Conservation (phyloP, 139 green algal genomes). For the Mesostigma viride region DNA sequence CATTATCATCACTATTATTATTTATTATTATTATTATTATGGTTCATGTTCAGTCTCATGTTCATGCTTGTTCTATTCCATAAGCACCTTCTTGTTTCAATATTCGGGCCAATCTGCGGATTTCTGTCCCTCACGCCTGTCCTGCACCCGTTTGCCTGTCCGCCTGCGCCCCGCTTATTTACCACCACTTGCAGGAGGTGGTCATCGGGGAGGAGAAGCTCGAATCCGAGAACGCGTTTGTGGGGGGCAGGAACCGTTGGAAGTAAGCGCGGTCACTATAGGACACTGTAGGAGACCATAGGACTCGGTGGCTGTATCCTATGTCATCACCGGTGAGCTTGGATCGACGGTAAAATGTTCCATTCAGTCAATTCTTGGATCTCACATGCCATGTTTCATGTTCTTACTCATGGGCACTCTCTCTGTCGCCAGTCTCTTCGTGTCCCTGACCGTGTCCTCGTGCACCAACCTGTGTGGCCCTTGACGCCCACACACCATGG, state of each 20-base stretch:
- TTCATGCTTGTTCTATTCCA: too few species aligned
- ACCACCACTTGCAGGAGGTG: slow-evolving; percentile 15
- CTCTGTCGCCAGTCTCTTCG: not conserved
- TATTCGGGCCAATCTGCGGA: too few species aligned
- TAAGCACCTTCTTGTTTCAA: too few species aligned
- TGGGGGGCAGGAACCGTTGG: slow-evolving; percentile 30
- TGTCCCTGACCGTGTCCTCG: not conserved
- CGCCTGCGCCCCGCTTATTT: not conserved
- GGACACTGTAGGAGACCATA: not conserved
- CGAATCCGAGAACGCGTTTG: slow-evolving; percentile 28
- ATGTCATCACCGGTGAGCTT: slow-evolving; percentile 4
- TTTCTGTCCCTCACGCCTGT: too few species aligned
- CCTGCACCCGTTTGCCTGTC: too few species aligned
- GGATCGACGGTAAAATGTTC: too few species aligned
- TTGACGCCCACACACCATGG: not conserved
- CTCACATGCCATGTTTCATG: slow-evolving; percentile 9
- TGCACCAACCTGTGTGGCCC: not conserved
- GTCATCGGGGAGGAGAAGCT: slow-evolving; percentile 17
- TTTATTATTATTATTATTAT: too few species aligned
- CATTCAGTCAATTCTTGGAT: slow-evolving; percentile 1
- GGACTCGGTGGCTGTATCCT: not conserved
- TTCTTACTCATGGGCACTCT: slow-evolving; percentile 6
- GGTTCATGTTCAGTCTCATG: too few species aligned
- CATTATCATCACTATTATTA: too few species aligned
- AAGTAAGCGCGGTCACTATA: slow-evolving; percentile 2